Percentiles rank a stretch among this genome's conserved stretches.
Conservation (phyloP, 257 asterid species). For the Ehretia macrophylla region DNA sequence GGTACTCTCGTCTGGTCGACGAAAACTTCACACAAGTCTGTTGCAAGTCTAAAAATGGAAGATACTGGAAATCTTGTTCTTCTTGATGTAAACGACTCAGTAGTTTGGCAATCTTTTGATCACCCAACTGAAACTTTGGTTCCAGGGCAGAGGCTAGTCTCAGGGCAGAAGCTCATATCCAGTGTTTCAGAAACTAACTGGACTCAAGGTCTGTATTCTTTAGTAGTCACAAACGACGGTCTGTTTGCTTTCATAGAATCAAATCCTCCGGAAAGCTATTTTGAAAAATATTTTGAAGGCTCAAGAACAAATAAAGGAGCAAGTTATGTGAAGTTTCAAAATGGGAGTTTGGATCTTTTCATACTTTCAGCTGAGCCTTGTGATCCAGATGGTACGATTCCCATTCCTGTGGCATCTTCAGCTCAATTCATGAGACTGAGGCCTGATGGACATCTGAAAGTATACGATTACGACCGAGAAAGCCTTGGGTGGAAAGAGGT, state of each 20-base stretch:
- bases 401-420: constrained; percentile 3
- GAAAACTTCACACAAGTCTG: constrained; percentile 9
- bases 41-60: constrained; percentile 12
- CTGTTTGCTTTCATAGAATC: constrained; percentile 13
- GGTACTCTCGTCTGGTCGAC: constrained; percentile 24
- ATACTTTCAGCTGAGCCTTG: not conserved
- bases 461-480: constrained; percentile 2
- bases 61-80: constrained; percentile 18
- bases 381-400: not conserved
- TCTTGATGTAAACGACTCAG: constrained; percentile 3
- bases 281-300: no score
- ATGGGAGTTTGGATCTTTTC: constrained; percentile 8
- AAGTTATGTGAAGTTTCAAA: constrained; percentile 2
- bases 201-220: constrained; percentile 11
- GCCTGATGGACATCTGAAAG: constrained; percentile 24
- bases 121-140: constrained; percentile 43
- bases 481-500: constrained; percentile 18
- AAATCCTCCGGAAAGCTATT: constrained; percentile 19
- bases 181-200: constrained; percentile 13
- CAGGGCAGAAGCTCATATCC: constrained; percentile 21
- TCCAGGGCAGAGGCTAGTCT: constrained; percentile 28
- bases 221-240: constrained; percentile 3
- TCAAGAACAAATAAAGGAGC: not conserved
- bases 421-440: constrained; percentile 15
- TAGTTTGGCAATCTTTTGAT: constrained; percentile 53